Percentiles rank a stretch among this genome's conserved stretches.
phyloP scores from a whole-genome alignment of 371 early-diverging fungal species.

The Syncephalastrum monosporum region DNA sequence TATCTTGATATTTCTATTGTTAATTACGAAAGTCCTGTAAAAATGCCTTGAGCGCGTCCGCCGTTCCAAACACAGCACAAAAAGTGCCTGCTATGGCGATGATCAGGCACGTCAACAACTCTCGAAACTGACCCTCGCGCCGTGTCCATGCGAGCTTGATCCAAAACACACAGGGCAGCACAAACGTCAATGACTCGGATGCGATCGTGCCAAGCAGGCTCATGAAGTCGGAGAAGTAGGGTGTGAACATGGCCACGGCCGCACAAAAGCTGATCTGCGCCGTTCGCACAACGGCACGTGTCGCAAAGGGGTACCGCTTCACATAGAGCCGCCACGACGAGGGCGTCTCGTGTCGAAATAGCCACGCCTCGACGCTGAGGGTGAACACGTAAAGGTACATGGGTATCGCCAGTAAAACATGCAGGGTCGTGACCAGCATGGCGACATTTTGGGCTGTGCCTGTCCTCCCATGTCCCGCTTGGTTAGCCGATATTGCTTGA shows the following conservation, averaged over 20 bases:
- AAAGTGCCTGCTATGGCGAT: conserved; percentile 62
- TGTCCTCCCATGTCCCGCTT: not conserved
- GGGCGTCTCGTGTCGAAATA: conserved; percentile 3
- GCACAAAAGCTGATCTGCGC: conserved; percentile 50
- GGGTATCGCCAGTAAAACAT: conserved; percentile 79
- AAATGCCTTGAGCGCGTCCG: conserved; percentile 64
- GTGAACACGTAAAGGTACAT: conserved; percentile 81
- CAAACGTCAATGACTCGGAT: conserved; percentile 73
- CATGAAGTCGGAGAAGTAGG: conserved; percentile 82
- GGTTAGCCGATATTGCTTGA: too few species aligned
- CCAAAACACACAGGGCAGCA: conserved; percentile 80
- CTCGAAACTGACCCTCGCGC: conserved; percentile 34
- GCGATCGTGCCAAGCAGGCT: conserved; percentile 79
- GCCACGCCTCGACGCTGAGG: conserved; percentile 51
- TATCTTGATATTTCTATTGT: not conserved
- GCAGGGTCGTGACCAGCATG: conserved; percentile 73
- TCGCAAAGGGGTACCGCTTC: conserved; percentile 21
- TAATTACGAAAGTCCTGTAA: conserved; percentile 23
- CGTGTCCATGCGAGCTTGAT: conserved; percentile 60
- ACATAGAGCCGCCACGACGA: too few species aligned
- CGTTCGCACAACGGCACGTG: conserved; percentile 56
- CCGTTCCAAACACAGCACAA: conserved; percentile 71
- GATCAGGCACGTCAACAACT: conserved; percentile 51
- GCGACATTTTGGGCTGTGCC: conserved; percentile 65
- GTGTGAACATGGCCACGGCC: conserved; percentile 67